Percentiles rank a stretch among this genome's conserved stretches.
These are phyloP conservation scores for Cavenderia fasciculata DNA, from an alignment of 78 protist genomes.

Conservation along the genomic window DNA sequence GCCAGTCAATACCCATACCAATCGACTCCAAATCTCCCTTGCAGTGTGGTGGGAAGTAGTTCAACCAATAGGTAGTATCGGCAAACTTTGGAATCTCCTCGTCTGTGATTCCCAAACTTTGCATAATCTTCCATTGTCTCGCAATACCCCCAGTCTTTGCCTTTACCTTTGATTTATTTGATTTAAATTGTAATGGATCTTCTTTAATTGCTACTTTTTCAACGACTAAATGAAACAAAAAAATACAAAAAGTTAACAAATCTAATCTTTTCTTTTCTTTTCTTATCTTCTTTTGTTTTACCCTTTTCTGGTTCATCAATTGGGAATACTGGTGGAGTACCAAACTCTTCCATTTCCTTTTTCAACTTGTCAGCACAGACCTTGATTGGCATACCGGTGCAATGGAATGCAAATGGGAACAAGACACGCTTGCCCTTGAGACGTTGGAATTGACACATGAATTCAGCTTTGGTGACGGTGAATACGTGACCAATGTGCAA, in stretches of 20 bases:
- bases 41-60: conserved; percentile 98
- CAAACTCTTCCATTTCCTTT: conserved; percentile 88
- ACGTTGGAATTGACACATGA: conserved; percentile 94
- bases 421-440: conserved; percentile 95
- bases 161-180: conserved; percentile 88
- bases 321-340: conserved; percentile 94
- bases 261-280: neutral
- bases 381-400: conserved; percentile 99
- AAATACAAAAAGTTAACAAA: neutral
- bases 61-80: conserved; percentile 96
- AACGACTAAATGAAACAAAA: neutral
- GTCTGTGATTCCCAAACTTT: conserved; percentile 90
- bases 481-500: conserved; percentile 99
- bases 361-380: conserved; percentile 95
- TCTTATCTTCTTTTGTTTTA: neutral
- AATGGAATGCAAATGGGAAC: conserved; percentile 99
- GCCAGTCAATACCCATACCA: conserved; percentile 97
- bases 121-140: conserved; percentile 96
- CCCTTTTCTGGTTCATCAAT: conserved; percentile 3
- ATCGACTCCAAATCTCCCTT: conserved; percentile 89
- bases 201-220: conserved; percentile 19
- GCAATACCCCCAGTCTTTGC: conserved; percentile 89
- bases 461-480: conserved; percentile 98
- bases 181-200: conserved; percentile 62
- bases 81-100: conserved; percentile 96